Conservation (phyloP, 441 rosid genomes). For the Metrosideros polymorpha region DNA sequence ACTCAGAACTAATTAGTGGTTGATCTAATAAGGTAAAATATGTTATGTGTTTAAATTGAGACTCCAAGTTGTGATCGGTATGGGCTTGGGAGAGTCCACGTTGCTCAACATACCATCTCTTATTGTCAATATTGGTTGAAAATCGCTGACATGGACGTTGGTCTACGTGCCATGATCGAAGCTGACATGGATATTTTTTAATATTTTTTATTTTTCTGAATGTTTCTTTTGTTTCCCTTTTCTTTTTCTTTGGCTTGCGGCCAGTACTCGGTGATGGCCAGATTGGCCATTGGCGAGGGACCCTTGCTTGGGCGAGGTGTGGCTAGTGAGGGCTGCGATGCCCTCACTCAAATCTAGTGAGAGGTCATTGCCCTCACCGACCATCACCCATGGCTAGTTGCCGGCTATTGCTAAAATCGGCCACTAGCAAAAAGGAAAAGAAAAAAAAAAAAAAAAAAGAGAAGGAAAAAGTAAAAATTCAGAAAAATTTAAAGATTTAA, state of each 20-base stretch:
- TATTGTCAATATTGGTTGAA: no score
- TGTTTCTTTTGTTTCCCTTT: neutral
- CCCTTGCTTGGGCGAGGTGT: neutral
- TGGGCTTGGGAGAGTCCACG: no score
- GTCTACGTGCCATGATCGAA: rapidly evolving
- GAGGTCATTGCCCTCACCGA: neutral
- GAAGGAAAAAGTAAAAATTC: no score
- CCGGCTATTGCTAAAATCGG: rapidly evolving
- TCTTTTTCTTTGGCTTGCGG: neutral
- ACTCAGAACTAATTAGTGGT: no score
- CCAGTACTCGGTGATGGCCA: neutral
- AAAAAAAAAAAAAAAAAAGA: neutral
- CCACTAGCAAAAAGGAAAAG: neutral
- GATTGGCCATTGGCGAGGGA: neutral
- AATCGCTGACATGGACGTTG: neutral
- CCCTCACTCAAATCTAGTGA: neutral
- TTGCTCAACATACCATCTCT: no score
- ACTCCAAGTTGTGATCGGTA: no score
- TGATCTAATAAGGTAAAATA: no score
- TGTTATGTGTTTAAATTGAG: no score
- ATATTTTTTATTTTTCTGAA: neutral
- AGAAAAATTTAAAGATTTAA: neutral
- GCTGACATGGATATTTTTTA: neutral
- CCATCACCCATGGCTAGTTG: neutral
- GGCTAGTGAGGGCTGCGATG: rapidly evolving